phyloP scores from a whole-genome alignment of 2,329 filamentous ascomycete genomes.

The Chrysoporthe deuterocubensis region DNA sequence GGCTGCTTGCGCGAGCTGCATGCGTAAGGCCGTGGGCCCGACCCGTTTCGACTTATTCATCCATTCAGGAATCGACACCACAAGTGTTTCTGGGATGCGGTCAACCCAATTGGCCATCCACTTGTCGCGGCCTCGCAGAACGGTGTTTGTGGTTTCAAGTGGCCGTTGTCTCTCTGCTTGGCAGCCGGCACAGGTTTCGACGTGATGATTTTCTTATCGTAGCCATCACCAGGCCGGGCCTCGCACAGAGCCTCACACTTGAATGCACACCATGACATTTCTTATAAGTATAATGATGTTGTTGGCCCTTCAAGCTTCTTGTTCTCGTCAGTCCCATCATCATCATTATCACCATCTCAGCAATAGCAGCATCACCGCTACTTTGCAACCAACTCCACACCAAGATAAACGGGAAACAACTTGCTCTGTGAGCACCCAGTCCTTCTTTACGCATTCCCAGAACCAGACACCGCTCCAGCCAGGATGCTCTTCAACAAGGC shows the following conservation, averaged over 20 bases:
- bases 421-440: not conserved
- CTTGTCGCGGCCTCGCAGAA: not conserved
- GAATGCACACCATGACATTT: not conserved
- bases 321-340: not conserved
- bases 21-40: not conserved
- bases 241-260: not conserved
- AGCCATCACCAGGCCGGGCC: not conserved
- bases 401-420: not conserved
- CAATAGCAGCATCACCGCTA: not conserved
- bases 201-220: constrained; percentile 2
- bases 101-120: not conserved
- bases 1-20: not conserved
- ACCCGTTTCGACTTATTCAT: not conserved
- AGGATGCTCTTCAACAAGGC: constrained; percentile 8
- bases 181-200: not conserved
- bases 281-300: not conserved
- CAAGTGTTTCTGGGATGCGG: not conserved
- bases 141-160: not conserved
- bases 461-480: not conserved
- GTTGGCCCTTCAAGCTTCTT: not conserved
- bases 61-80: not conserved
- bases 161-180: not conserved
- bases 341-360: not conserved
- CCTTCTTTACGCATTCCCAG: not conserved
- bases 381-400: not conserved